Evolutionary conservation across 305 asterid genomes (phyloP).

Genomic region (Fraxinus latifolia): DNA sequence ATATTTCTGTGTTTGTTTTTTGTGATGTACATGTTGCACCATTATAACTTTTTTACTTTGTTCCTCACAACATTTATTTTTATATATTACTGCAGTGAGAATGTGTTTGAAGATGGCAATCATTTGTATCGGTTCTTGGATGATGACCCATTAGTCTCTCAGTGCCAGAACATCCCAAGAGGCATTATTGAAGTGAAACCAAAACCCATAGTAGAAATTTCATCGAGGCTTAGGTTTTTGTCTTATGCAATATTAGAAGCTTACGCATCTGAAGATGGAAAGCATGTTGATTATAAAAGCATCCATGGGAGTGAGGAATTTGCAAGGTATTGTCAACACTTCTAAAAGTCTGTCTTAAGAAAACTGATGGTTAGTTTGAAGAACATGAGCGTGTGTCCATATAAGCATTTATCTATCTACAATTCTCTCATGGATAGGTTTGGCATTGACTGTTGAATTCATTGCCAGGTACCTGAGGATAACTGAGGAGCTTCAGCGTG

Average conservation of each 20-base stretch:
- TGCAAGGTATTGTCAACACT: slow-evolving; percentile 51
- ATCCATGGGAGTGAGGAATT: slow-evolving; percentile 93
- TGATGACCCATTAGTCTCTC: slow-evolving; percentile 68
- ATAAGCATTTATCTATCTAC: background rate
- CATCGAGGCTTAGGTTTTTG: slow-evolving; percentile 67
- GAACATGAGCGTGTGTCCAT: background rate
- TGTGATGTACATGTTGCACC: background rate
- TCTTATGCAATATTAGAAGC: slow-evolving; percentile 71
- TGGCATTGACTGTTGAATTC: slow-evolving; percentile 17
- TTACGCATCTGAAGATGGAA: slow-evolving; percentile 73
- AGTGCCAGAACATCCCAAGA: slow-evolving; percentile 82
- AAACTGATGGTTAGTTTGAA: background rate
- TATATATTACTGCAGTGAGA: slow-evolving; percentile 48
- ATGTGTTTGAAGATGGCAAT: slow-evolving; percentile 70
- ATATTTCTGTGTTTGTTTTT: background rate
- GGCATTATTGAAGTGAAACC: slow-evolving; percentile 78
- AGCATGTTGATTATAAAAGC: slow-evolving; percentile 72
- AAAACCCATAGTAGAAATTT: slow-evolving; percentile 70
- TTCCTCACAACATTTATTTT: slow-evolving; percentile 19
- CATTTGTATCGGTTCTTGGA: slow-evolving; percentile 83
- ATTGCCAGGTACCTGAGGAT: slow-evolving; percentile 69
- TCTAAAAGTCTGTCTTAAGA: background rate
- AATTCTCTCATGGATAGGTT: background rate
- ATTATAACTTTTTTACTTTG: background rate
- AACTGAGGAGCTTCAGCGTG: slow-evolving; percentile 88